phyloP scores from a whole-genome alignment of 202 grass and related monocot genomes.

The Cymbopogon flexuosus region DNA sequence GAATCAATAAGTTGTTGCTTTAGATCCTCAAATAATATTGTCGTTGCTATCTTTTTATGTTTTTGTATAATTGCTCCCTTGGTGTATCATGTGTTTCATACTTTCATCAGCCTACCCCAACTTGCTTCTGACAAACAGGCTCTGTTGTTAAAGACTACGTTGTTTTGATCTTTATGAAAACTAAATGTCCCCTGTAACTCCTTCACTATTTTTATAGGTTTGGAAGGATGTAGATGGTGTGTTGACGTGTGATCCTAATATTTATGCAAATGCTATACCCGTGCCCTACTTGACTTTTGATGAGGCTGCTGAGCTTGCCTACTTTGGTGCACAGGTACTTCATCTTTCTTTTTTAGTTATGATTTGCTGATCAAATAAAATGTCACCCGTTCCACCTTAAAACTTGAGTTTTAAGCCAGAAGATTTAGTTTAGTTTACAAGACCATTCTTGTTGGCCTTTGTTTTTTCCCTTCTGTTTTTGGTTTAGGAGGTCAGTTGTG shows the following conservation, averaged over 20 bases:
- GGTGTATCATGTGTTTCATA: not conserved
- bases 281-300: conserved; percentile 97
- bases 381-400: not conserved
- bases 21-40: not conserved
- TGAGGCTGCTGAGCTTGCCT: conserved; percentile 97
- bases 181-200: not conserved
- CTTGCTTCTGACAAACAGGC: not conserved
- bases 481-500: not conserved
- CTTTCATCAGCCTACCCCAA: not conserved
- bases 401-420: not conserved
- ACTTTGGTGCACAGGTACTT: conserved; percentile 90
- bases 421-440: not conserved
- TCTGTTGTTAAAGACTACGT: not conserved
- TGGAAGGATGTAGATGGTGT: conserved; percentile 99
- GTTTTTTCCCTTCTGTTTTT: not conserved
- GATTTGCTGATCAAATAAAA: not conserved
- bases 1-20: not conserved
- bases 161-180: not conserved
- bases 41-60: not conserved
- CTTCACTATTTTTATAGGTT: conserved; percentile 41
- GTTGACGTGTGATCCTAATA: conserved; percentile 93
- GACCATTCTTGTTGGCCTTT: not conserved
- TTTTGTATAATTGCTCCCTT: not conserved
- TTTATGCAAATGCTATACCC: conserved; percentile 67
- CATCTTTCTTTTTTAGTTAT: not conserved